Evolutionary conservation across 495 filamentous ascomycete genomes (phyloP), one percentile per base, ranked within the genome.

Genomic region (Penicillium bovifimosum): DNA sequence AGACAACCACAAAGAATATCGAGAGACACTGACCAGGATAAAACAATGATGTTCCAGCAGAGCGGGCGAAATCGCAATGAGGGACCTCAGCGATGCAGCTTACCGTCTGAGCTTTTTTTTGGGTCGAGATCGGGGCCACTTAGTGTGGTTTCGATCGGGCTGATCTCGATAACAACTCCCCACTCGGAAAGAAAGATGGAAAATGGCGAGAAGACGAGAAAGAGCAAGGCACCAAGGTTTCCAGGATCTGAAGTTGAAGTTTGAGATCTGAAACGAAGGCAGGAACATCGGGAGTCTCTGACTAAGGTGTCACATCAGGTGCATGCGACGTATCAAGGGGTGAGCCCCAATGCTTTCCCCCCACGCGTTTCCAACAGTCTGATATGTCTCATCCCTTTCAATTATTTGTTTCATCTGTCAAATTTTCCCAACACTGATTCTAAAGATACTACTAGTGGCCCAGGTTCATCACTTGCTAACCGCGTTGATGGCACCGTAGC

Each of bases 81-180:
- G 38, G 52, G 34, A 35, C 41, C 38, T 52, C 29, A 36, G 17
- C 31, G 41, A 33, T 47, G 53, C 29, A 47, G 47, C 41, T 29
- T 50, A 35, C 48, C 24, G 56, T 59, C 59, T 64, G 60, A 58
- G 59, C 53, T 63, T 65, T 60, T 60, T 59, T 55, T 17, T 51
- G 34, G 55, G 51, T 33, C 16, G 28, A 55, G 61, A 63, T 58
- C 61, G 61, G 44, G 50, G 36, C 56, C 52, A 62, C 55, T 59
- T 58, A 60, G 60, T 57, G 56, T 52, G 43, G 54, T 58, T 52
- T 49, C 44, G 58, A 61, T 60, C 52, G 53, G 52, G 39, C 53
- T 62, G 27, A 29, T 63, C 60, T 17, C 35, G 58, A 59, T 48
- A 43, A 60, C 50, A 45, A 45, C 54, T 47, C 52, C 55, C 39